Evolutionary conservation across 179 eudicot species (phyloP), one percentile per base, ranked within the genome.

Genomic region (Pouteria campechiana): DNA sequence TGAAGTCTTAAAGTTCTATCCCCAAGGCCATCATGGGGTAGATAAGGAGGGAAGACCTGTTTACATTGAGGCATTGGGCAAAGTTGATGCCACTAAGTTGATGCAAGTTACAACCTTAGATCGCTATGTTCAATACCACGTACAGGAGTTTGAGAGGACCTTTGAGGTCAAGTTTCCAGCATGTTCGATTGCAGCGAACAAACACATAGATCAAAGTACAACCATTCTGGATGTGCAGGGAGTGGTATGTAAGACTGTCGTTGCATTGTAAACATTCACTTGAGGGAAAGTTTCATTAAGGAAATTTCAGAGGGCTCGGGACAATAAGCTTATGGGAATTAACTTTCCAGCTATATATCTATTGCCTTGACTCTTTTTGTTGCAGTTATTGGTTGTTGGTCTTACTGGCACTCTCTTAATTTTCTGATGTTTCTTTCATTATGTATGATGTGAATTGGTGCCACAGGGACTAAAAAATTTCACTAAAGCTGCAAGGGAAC

Each of bases 191-290:
- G 74, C 86, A 17, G 94, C 96, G 36, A 79, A 68, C 54, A 83
- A 51, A 48, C 93, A 76, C 47, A 79, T 87, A 14, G 86, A 87
- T 64, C 88, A 82, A 39, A 87, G 96, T 60, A 87, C 94, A 33
- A 74, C 90, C 48, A 76, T 87, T 48, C 65, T 83, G 61, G 96
- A 87, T 62, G 96, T 83, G 48, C 89, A 79, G 65, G 96, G 96
- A 71, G 84, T 87, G 86, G 96, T 87, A 70, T 33, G 86, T 55
- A 15, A 16, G 22, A 6, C 7, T 3, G 19, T 15, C 11, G n/a
- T 19, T 7, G 6, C 7, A n/a, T n/a, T n/a, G n/a, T n/a, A n/a
- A n/a, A n/a, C n/a, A n/a, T n/a, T n/a, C n/a, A n/a, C n/a, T n/a
- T n/a, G n/a, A n/a, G n/a, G n/a, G n/a, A n/a, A n/a, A n/a, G n/a